These are phyloP conservation scores for Megacollybia platyphylla DNA, from an alignment of 1,284 basidiomycete species.

Conservation along the genomic window DNA sequence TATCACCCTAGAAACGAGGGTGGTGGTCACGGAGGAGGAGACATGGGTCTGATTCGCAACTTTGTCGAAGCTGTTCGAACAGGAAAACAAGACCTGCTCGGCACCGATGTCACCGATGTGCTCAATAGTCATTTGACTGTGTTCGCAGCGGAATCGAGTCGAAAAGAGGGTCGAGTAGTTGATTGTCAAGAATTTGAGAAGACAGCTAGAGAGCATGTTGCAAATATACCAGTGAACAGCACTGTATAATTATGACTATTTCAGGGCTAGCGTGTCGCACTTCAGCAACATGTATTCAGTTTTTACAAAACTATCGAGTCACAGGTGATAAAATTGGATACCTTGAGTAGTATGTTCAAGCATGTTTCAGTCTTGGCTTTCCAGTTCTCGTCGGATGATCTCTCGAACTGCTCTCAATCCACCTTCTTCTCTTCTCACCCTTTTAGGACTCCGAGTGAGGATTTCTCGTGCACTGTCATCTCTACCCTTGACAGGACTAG, in stretches of 20 bases:
- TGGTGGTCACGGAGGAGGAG: conserved; percentile 74
- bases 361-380: conserved; percentile 41
- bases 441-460: conserved; percentile 52
- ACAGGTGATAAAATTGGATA: too few species aligned
- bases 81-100: conserved; percentile 48
- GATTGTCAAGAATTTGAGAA: conserved; percentile 51
- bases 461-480: conserved; percentile 46
- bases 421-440: conserved; percentile 53
- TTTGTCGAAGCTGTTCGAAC: conserved; percentile 65
- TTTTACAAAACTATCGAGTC: too few species aligned
- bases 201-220: conserved; percentile 22
- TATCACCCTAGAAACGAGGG: conserved; percentile 44
- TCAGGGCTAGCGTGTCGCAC: not conserved
- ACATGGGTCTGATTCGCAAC: conserved; percentile 54
- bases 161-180: conserved; percentile 53
- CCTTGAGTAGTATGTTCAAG: conserved; percentile 4
- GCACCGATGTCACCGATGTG: conserved; percentile 56
- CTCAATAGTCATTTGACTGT: conserved; percentile 71
- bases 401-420: conserved; percentile 68
- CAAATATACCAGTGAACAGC: not conserved
- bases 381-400: conserved; percentile 64
- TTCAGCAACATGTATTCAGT: not conserved
- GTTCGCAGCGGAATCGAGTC: conserved; percentile 73
- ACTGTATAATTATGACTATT: not conserved
- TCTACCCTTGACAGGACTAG: conserved; percentile 16